These are phyloP conservation scores for Chaetomium strumarium DNA, from an alignment of 2,329 filamentous ascomycete genomes.

Conservation along the genomic window DNA sequence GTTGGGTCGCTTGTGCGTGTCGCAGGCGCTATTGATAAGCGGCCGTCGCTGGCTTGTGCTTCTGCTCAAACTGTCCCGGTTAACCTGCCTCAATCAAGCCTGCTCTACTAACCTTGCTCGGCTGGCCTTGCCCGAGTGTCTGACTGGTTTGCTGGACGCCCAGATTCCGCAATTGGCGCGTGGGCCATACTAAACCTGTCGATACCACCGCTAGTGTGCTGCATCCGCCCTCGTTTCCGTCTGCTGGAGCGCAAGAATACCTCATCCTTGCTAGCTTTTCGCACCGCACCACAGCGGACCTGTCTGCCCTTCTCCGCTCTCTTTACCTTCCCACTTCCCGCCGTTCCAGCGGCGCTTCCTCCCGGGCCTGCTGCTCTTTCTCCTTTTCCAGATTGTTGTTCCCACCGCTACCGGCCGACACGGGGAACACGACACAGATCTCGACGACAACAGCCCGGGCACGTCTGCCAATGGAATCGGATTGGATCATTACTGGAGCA, in stretches of 20 bases:
- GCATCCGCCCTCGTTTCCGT: conserved; percentile 25
- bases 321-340: conserved; percentile 16
- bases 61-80: conserved; percentile 3
- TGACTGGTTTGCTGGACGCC: conserved; percentile 8
- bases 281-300: conserved; percentile 17
- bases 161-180: conserved; percentile 22
- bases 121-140: not conserved
- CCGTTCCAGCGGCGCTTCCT: conserved; percentile 3
- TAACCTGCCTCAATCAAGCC: too few relatives aligned
- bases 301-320: conserved; percentile 14
- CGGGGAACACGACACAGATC: not conserved
- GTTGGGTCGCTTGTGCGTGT: not conserved
- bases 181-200: conserved; percentile 23
- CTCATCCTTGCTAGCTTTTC: conserved; percentile 20
- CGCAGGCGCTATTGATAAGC: conserved; percentile 21
- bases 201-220: conserved; percentile 24
- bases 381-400: not conserved
- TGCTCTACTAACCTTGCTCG: not conserved
- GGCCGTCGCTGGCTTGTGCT: conserved; percentile 9
- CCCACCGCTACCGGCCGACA: not conserved
- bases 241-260: conserved; percentile 17
- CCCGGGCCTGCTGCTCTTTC: conserved; percentile 1
- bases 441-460: not conserved
- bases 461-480: not conserved
- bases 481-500: not conserved